Evolutionary conservation across 306 rosid species (phyloP).

Genomic region (Trifolium pratense): DNA sequence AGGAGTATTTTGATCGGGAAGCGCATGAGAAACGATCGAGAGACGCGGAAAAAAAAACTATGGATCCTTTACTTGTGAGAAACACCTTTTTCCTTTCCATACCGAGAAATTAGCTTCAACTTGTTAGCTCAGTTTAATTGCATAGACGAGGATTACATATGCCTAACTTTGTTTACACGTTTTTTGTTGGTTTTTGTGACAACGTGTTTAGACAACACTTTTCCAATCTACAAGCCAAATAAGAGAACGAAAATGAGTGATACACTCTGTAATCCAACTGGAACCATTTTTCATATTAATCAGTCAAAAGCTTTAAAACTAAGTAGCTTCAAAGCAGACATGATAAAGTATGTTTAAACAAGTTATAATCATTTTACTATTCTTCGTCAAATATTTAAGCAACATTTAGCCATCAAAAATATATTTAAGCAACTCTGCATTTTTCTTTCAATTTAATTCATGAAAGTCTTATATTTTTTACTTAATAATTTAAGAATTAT

Average conservation of each 20-base stretch:
- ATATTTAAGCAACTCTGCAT: no score
- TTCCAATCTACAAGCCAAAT: constrained; percentile 17
- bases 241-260: neutral
- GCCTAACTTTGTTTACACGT: neutral
- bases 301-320: constrained; percentile 42
- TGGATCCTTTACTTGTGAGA: no score
- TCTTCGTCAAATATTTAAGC: constrained; percentile 8
- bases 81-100: neutral
- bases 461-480: neutral
- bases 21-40: no score
- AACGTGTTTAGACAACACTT: neutral
- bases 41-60: no score
- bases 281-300: constrained; percentile 16
- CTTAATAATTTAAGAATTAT: neutral
- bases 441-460: neutral
- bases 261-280: constrained; percentile 27
- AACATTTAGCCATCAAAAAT: no score
- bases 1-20: no score
- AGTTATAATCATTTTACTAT: constrained; percentile 1
- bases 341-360: constrained; percentile 28
- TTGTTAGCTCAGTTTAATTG: neutral
- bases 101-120: constrained; percentile 12
- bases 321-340: constrained; percentile 33
- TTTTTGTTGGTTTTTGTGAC: neutral
- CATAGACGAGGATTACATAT: neutral